Evolutionary conservation across 2,329 filamentous ascomycete genomes (phyloP), one percentile per base, ranked within the genome.

Genomic region (Claviceps monticola): DNA sequence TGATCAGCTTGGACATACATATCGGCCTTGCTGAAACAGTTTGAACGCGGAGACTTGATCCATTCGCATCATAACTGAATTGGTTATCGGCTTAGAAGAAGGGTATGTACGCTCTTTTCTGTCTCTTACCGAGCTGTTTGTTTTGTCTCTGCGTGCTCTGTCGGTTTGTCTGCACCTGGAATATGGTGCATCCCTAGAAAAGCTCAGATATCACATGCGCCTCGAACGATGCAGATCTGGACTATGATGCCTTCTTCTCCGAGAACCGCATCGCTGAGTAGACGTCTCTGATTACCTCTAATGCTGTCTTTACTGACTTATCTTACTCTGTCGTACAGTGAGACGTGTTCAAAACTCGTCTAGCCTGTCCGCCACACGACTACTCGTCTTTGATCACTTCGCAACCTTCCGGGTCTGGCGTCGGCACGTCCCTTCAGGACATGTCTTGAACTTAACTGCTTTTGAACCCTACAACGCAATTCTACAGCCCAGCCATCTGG

Each of bases 401-500:
- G 51, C 54, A 53, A 29, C 51, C 26, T 51, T 4, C 53, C 43
- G 46, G 46, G 53, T 46, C 43, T n/a, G 43, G 50, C 47, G 47
- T 50, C 38, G 53, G 46, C 19, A 50, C 34, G 11, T 55, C 26
- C 39, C 44, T 41, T 50, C 36, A 43, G 41, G 49, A 50, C 52
- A 54, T 55, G 54, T 51, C 51, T 50, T 55, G 49, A 51, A 43
- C n/a, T 34, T 39, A n/a, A 34, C 17, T 38, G 45, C 17, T 42
- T 41, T 46, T 44, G 26, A 45, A 49, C 45, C 51, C 52, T 56
- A 56, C 57, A 58, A 42, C 47, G 56, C 58, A 55, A 57, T 53
- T 57, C 52, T 60, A 50, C 29, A 34, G 3, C 26, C 36, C 23
- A 37, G 48, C 9, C 51, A 43, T 29, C 37, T 46, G 26, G 23